These are phyloP conservation scores for Leucosporidium scottii DNA, from an alignment of 768 basidiomycete species.

Conservation along the genomic window DNA sequence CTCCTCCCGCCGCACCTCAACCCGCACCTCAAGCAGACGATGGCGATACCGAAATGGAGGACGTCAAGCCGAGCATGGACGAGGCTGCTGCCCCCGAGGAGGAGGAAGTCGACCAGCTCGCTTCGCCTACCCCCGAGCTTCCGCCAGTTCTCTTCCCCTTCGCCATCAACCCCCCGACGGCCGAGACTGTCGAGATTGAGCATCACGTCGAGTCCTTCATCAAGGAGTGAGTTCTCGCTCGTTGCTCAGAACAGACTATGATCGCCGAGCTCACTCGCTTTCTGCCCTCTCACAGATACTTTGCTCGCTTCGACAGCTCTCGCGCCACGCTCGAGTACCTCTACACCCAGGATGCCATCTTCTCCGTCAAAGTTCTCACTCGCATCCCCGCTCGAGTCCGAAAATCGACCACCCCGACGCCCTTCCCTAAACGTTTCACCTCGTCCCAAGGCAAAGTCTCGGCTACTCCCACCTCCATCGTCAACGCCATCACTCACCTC, in stretches of 20 bases:
- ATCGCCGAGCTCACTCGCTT: neutral
- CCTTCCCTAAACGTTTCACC: conserved; percentile 6
- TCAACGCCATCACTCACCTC: conserved; percentile 17
- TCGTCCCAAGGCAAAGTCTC: neutral
- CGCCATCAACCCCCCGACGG: neutral
- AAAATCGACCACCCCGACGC: neutral
- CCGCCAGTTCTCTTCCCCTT: conserved; percentile 10
- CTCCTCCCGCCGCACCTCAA: no score
- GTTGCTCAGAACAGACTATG: neutral
- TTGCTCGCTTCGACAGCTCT: conserved; percentile 18
- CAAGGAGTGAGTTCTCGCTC: conserved; percentile 8
- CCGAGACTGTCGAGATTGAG: conserved; percentile 2
- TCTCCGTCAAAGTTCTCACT: conserved; percentile 12
- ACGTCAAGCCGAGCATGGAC: conserved; percentile 20
- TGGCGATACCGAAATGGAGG: conserved; percentile 13
- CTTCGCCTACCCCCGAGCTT: conserved; percentile 4
- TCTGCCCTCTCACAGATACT: conserved; percentile 17
- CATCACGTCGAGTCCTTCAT: conserved; percentile 9
- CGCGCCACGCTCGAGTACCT: conserved; percentile 16
- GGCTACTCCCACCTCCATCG: conserved; percentile 19
- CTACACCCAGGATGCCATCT: conserved; percentile 21
- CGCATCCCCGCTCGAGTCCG: neutral
- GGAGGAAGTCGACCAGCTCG: conserved; percentile 14
- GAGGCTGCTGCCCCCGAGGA: neutral
- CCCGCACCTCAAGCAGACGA: no score